phyloP scores from a whole-genome alignment of 768 basidiomycete genomes.

The Termitomyces sp. region DNA sequence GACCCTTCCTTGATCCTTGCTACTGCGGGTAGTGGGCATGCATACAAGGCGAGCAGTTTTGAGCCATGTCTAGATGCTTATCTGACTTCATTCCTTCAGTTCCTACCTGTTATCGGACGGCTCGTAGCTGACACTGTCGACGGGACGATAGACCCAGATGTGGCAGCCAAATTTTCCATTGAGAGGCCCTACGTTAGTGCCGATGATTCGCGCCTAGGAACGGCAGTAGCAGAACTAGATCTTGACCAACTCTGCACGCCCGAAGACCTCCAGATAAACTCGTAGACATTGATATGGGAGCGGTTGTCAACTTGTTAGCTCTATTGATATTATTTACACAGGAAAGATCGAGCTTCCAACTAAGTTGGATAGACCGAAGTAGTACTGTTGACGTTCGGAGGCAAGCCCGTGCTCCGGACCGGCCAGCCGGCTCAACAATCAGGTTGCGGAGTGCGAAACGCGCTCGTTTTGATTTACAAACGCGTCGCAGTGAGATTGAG shows the following conservation, averaged over 20 bases:
- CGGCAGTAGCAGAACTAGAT: conserved; percentile 28
- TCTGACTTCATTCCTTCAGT: conserved; percentile 41
- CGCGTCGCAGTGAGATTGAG: neutral
- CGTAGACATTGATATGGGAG: neutral
- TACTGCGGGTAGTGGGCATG: conserved; percentile 87
- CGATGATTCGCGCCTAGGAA: conserved; percentile 20
- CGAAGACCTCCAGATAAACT: conserved; percentile 32
- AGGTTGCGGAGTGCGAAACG: no score
- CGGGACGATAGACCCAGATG: conserved; percentile 48
- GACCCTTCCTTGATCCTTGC: conserved; percentile 69
- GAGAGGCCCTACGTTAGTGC: conserved; percentile 34
- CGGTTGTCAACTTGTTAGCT: neutral
- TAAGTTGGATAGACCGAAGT: neutral
- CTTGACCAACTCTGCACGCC: conserved; percentile 46
- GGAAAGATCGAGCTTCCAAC: conserved; percentile 8
- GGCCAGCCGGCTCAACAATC: no score
- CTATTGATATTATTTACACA: conserved; percentile 6
- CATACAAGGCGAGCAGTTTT: conserved; percentile 61
- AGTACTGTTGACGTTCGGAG: neutral
- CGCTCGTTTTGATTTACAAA: no score
- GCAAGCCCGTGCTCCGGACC: no score
- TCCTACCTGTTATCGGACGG: conserved; percentile 79
- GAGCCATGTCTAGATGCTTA: neutral
- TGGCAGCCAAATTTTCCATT: conserved; percentile 61
- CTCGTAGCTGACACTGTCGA: conserved; percentile 74